These are phyloP conservation scores for Ilyonectria robusta DNA, from an alignment of 2,329 filamentous ascomycete genomes.

Conservation along the genomic window DNA sequence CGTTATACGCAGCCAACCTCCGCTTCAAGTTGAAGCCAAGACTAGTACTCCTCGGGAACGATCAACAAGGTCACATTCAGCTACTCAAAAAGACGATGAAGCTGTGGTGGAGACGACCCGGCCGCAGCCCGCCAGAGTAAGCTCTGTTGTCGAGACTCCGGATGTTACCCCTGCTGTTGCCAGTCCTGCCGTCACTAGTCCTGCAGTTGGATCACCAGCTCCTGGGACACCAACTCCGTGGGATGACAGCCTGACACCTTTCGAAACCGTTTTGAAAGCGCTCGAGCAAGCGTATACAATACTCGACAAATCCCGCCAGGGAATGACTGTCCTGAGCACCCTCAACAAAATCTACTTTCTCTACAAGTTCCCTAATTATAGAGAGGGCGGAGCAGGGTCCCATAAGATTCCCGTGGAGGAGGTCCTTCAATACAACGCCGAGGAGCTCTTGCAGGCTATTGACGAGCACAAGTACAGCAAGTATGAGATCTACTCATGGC, in stretches of 20 bases:
- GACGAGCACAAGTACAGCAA: slow-evolving; percentile 52
- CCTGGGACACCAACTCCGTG: neutral
- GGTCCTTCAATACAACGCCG: slow-evolving; percentile 61
- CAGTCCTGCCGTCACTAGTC: slow-evolving; percentile 6
- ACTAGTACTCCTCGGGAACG: slow-evolving; percentile 29
- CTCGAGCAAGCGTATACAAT: slow-evolving; percentile 42
- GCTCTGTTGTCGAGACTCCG: slow-evolving; percentile 22
- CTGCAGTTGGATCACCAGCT: neutral
- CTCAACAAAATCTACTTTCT: slow-evolving; percentile 52
- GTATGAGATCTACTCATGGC: slow-evolving; percentile 52
- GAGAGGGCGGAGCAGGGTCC: slow-evolving; percentile 46
- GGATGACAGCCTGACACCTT: slow-evolving; percentile 40
- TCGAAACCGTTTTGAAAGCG: slow-evolving; percentile 47
- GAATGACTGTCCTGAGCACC: slow-evolving; percentile 38
- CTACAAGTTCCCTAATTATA: slow-evolving; percentile 51
- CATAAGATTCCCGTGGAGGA: slow-evolving; percentile 60
- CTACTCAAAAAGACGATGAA: slow-evolving; percentile 18
- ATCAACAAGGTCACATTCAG: slow-evolving; percentile 38
- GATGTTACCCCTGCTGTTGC: slow-evolving; percentile 20
- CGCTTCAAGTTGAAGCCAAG: slow-evolving; percentile 32
- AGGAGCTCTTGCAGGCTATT: slow-evolving; percentile 55
- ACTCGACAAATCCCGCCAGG: slow-evolving; percentile 38
- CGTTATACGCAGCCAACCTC: slow-evolving; percentile 26
- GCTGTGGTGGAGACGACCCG: neutral
- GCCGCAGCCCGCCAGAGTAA: neutral